These are phyloP conservation scores for Zygoascus meyerae DNA, from an alignment of 1,139 yeast genomes.

Conservation along the genomic window DNA sequence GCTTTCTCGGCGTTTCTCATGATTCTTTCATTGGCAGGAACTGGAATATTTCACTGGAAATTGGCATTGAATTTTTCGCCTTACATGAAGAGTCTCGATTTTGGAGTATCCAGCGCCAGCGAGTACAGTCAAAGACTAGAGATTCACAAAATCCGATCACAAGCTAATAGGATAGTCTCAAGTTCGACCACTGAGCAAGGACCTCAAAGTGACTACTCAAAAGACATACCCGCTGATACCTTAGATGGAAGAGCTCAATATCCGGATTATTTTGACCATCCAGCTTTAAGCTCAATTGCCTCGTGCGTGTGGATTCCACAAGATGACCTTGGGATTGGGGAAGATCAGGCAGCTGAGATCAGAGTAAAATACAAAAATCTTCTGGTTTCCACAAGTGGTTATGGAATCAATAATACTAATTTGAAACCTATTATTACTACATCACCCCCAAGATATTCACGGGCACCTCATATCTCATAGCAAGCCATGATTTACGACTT, in stretches of 20 bases:
- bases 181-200: not conserved
- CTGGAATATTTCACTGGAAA: conserved; percentile 16
- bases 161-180: not conserved
- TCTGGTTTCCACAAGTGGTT: conserved; percentile 18
- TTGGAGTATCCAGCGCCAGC: conserved; percentile 12
- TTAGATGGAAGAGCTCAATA: too few species aligned
- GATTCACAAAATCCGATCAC: not conserved
- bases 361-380: conserved; percentile 22
- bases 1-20: conserved; percentile 20
- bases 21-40: conserved; percentile 12
- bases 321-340: conserved; percentile 31
- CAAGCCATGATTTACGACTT: too few species aligned
- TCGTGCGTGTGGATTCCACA: conserved; percentile 35
- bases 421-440: not conserved
- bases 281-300: conserved; percentile 24
- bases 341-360: conserved; percentile 28
- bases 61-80: conserved; percentile 13
- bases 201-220: not conserved
- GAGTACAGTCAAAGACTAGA: not conserved
- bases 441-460: conserved; percentile 9
- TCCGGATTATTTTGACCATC: conserved; percentile 23
- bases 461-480: too few species aligned
- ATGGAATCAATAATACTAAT: not conserved
- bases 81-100: conserved; percentile 6
- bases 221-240: too few species aligned